Evolutionary conservation across 2,329 filamentous ascomycete genomes (phyloP), one percentile per base, ranked within the genome.

Genomic region (Aspergillus pseudotamarii): DNA sequence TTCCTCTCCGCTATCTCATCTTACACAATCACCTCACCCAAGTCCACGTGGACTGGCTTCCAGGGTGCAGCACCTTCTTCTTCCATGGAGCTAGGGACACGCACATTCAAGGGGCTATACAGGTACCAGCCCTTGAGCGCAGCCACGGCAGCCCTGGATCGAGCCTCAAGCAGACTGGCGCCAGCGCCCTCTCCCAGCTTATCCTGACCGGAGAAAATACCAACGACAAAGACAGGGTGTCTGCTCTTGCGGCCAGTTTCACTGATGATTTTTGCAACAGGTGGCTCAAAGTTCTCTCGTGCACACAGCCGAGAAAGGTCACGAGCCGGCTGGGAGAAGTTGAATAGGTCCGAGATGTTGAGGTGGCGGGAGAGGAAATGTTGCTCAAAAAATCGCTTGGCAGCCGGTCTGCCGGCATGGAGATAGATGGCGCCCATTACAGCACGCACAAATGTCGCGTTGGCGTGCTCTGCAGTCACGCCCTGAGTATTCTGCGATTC

Each of bases 61-160:
- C 89, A 92, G 6, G 85, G 82, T 71, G 81, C 81, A 50, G 88
- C 86, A 54, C 82, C 84, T 66, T 87, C 82, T 59, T 84, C 82
- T 69, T 91, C 84, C 81, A 86, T 90, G 67, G 91, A 88, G 74
- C 90, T 92, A 28, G 90, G 90, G 65, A 92, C 83, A 62, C 85
- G 84, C 57, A 88, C 85, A 67, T 87, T 80, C 69, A 86, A 74
- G 1, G 95, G 94, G 76, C 89, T 94, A 82, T 99, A 99, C 59
- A 99, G 83, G 79, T 99, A 99, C 95, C 95, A 99, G 6, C 90
- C 85, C 84, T 97, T 96, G 74, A 99, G 83, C 21, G 93, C 89
- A 66, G 91, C 89, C 73, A 96, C 94, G 43, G 92, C 88, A 23
- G 95, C 95, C 76, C 92, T 87, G 67, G 87, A 85, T 67, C 92